Evolutionary conservation across 441 rosid genomes (phyloP), one percentile per base, ranked within the genome.

Genomic region (Erodium moschatum): DNA sequence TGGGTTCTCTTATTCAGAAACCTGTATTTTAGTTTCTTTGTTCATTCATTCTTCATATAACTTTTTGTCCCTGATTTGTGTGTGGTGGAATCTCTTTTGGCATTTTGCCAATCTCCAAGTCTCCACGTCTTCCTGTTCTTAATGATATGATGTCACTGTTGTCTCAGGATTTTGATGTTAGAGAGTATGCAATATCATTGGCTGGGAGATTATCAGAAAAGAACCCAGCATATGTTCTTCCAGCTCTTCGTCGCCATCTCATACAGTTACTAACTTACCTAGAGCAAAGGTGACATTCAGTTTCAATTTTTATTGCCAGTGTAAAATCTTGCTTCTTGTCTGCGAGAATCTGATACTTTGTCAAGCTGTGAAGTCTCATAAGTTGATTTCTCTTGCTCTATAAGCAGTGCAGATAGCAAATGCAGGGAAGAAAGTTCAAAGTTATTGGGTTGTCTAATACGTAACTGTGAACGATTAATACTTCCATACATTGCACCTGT

Each of bases 211-310:
- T 96, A 81, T 92, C 98, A 12, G 98, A 92, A 79, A 96, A 89
- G 81, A 96, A 96, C 81, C 99, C 99, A 66, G 98, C 99, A 66
- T 96, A 96, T 79, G 98, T 96, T 73, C 97, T 92, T 81, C 99
- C 99, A 29, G 99, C 99, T 67, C 96, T 96, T 76, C 99, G 98
- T 73, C 97, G 98, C 70, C 97, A 92, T 85, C 90, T 96, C 71
- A 96, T 92, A 83, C 99, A 90, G 77, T 75, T 96, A 78, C 81
- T 96, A 83, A 92, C 99, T 63, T 92, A 92, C 86, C 88, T 96
- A 70, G 93, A 86, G 78, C 97, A 84, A 77, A 96, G 99, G 99
- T 96, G 80, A 85, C 74, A 52, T 67, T 8, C 13, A 19, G 20
- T 71, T 56, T 20, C 50, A 8, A 9, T 11, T 44, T 44, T 44